A percentile compares a stretch with the other conserved stretches of the same genome.
phyloP scores from a whole-genome alignment of 148 eudicot genomes.

The Chenopodium quinoa region DNA sequence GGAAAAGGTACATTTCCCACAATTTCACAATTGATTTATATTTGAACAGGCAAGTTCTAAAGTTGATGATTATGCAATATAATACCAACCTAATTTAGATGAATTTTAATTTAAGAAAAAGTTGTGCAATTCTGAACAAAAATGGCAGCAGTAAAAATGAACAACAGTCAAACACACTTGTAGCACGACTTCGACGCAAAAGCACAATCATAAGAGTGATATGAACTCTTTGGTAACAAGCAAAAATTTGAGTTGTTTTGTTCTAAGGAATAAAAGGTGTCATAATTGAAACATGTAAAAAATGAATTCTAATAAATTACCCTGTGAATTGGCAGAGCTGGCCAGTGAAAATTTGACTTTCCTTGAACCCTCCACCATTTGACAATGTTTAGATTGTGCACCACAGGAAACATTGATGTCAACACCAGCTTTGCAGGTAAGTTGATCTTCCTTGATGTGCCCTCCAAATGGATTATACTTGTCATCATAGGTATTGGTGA shows the following conservation, averaged over 20 bases:
- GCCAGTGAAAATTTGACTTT: slow-evolving; percentile 70
- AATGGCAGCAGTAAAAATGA: not conserved
- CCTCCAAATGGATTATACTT: slow-evolving; percentile 30
- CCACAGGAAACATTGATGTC: slow-evolving; percentile 34
- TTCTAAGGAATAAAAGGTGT: not conserved
- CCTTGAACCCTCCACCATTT: slow-evolving; percentile 48
- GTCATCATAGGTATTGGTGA: slow-evolving; percentile 46
- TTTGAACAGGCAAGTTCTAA: not conserved
- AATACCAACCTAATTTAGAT: not conserved
- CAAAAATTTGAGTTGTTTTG: too few species aligned
- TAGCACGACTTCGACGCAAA: not conserved
- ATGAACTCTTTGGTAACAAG: not conserved
- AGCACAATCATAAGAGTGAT: not conserved
- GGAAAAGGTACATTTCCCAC: slow-evolving; percentile 30
- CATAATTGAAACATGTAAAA: not conserved
- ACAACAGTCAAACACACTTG: not conserved
- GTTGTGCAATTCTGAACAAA: not conserved
- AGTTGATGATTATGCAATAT: slow-evolving; percentile 7
- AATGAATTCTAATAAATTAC: slow-evolving; percentile 35
- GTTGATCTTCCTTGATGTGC: slow-evolving; percentile 40
- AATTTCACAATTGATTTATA: not conserved
- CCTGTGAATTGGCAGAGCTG: slow-evolving; percentile 41
- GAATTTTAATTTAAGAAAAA: not conserved
- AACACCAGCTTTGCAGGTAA: slow-evolving; percentile 22
- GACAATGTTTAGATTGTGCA: slow-evolving; percentile 37